These are phyloP conservation scores for Erodium chrysanthum DNA, from an alignment of 441 rosid genomes.

Conservation along the genomic window DNA sequence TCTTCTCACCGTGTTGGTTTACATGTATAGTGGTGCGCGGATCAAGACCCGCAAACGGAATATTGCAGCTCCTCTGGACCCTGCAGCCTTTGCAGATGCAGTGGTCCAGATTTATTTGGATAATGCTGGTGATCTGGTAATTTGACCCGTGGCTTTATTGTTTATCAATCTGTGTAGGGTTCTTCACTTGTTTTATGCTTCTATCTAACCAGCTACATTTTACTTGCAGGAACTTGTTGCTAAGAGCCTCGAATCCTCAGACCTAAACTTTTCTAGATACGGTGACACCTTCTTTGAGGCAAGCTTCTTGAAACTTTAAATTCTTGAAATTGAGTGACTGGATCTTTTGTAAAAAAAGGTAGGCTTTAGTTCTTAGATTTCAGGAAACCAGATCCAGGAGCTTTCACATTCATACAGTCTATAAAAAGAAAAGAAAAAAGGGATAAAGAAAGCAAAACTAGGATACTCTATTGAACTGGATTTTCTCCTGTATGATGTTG, in stretches of 20 bases:
- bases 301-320: constrained; percentile 14
- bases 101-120: constrained; percentile 98
- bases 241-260: constrained; percentile 77
- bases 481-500: neutral
- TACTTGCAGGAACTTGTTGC: constrained; percentile 71
- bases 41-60: constrained; percentile 99
- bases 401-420: no score
- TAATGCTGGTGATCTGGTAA: constrained; percentile 98
- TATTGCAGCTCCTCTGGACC: constrained; percentile 98
- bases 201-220: neutral
- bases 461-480: no score
- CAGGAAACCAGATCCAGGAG: neutral
- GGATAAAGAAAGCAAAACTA: no score
- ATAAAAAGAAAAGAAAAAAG: no score
- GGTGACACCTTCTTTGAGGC: constrained; percentile 99
- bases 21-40: constrained; percentile 90
- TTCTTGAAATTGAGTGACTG: neutral
- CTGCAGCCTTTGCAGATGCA: constrained; percentile 98
- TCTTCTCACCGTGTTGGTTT: neutral
- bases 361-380: no score
- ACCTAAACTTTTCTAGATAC: constrained; percentile 87
- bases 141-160: neutral
- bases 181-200: neutral
- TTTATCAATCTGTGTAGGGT: neutral
- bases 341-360: neutral